Base-by-base conservation (phyloP, 495 filamentous ascomycete genomes). In the Bombardia bombarda region DNA sequence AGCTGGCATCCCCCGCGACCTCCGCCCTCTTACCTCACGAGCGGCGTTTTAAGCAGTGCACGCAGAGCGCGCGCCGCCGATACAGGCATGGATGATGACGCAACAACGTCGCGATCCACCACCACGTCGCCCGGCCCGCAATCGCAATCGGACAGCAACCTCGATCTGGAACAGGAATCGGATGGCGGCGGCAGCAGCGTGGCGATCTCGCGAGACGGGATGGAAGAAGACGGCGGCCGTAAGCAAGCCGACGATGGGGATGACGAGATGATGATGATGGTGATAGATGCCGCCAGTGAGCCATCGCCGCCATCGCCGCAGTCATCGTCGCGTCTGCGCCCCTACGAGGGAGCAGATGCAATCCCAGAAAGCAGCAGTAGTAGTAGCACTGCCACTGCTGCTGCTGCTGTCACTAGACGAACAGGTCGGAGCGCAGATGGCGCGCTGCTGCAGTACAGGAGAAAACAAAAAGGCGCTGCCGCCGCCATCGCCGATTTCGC, bases 161-260 rank as follows among this genome's bases (percentile, higher is more conserved):
- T 47, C 22, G 50, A 58, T 25, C 50, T 58, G 23, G 50, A 43
- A 17, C 56, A 46, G 18, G 55, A 45, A 10, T 12, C 44, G 6
- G 43, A 49, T 8, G 40, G 43, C n/a, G n/a, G n/a, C n/a, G n/a
- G n/a, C n/a, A n/a, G n/a, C n/a, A n/a, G n/a, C 38, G 28, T 45
- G 16, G 23, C 37, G 3, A 31, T 31, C 1, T 9, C 38, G 22
- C 46, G 38, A 7, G 51, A 43, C 23, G 28, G 45, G 28, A 32
- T 40, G n/a, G 54, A 61, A 1, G 53, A 60, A 14, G 31, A n/a
- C n/a, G n/a, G n/a, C n/a, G n/a, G 53, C 2, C 53, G 62, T 9
- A 70, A 70, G 47, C 62, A 56, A 37, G 44, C n/a, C n/a, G n/a
- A 54, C 24, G 66, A 69, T 8, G 46, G 38, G 14, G 61, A 69